Evolutionary conservation across 805 yeast species (phyloP).

Genomic region (Candida railenensis): DNA sequence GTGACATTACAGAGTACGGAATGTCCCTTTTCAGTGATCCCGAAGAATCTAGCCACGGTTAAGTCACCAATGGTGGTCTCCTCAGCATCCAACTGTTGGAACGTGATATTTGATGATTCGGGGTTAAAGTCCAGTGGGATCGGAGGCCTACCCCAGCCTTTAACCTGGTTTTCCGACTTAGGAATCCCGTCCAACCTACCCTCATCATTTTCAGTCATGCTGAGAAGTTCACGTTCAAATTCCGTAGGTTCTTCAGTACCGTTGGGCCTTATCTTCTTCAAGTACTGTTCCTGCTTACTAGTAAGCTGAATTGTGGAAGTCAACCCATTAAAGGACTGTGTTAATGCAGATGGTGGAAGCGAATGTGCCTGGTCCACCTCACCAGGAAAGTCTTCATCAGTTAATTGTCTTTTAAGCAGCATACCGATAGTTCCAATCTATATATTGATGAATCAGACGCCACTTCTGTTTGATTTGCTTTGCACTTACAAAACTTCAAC

Average conservation of each 20-base stretch:
- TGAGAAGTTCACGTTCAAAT: conserved; percentile 39
- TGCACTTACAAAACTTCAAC: no score
- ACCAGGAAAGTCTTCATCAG: conserved; percentile 2
- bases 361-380: conserved; percentile 29
- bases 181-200: conserved; percentile 17
- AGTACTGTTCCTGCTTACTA: conserved; percentile 28
- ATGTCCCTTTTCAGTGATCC: conserved; percentile 85
- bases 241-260: conserved; percentile 37
- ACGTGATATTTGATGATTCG: conserved; percentile 51
- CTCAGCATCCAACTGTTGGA: conserved; percentile 95
- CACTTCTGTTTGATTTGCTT: no score
- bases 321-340: conserved; percentile 18
- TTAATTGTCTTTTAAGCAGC: conserved; percentile 4
- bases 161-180: conserved; percentile 27
- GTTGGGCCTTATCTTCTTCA: conserved; percentile 34
- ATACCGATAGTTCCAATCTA: background rate
- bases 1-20: conserved; percentile 87
- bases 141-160: conserved; percentile 53
- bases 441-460: no score
- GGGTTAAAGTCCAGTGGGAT: conserved; percentile 51
- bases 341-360: conserved; percentile 26
- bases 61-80: conserved; percentile 62
- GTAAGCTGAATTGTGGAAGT: conserved; percentile 24
- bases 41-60: conserved; percentile 80
- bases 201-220: conserved; percentile 28